These are phyloP conservation scores for Phylloporus sp. DNA, from an alignment of 768 basidiomycete species.

Conservation along the genomic window DNA sequence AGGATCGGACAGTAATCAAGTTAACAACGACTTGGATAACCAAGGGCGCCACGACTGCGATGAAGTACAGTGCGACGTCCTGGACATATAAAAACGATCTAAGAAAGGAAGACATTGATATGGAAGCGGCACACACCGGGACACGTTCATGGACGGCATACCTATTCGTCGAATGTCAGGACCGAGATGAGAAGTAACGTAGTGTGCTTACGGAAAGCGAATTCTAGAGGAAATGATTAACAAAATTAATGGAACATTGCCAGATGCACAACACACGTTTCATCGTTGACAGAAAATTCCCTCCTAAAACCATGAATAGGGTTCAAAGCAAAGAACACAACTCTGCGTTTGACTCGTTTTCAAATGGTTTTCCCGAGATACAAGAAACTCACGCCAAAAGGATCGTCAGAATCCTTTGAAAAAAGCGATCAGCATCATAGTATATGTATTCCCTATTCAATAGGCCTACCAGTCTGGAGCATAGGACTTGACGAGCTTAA, in stretches of 20 bases:
- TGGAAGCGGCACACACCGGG: constrained; percentile 46
- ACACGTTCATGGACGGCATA: constrained; percentile 75
- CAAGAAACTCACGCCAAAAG: constrained; percentile 50
- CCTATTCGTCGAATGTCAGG: constrained; percentile 33
- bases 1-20: constrained; percentile 66
- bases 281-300: constrained; percentile 75
- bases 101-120: neutral
- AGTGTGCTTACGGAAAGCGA: constrained; percentile 20
- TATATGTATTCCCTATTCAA: neutral
- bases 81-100: constrained; percentile 16
- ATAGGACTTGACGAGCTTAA: constrained; percentile 57
- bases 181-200: neutral
- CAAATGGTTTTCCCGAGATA: neutral
- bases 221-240: constrained; percentile 15
- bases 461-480: constrained; percentile 68
- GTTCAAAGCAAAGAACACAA: constrained; percentile 59
- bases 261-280: constrained; percentile 44
- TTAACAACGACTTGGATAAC: constrained; percentile 68
- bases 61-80: constrained; percentile 49
- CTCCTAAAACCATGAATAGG: constrained; percentile 69
- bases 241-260: constrained; percentile 9
- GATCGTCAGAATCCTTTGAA: constrained; percentile 57
- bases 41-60: constrained; percentile 63
- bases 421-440: neutral
- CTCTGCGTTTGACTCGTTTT: constrained; percentile 35